Percentiles rank a stretch among this genome's conserved stretches.
Evolutionary conservation across 2,329 filamentous ascomycete species (phyloP).

Genomic region (Penicillium janthinellum): DNA sequence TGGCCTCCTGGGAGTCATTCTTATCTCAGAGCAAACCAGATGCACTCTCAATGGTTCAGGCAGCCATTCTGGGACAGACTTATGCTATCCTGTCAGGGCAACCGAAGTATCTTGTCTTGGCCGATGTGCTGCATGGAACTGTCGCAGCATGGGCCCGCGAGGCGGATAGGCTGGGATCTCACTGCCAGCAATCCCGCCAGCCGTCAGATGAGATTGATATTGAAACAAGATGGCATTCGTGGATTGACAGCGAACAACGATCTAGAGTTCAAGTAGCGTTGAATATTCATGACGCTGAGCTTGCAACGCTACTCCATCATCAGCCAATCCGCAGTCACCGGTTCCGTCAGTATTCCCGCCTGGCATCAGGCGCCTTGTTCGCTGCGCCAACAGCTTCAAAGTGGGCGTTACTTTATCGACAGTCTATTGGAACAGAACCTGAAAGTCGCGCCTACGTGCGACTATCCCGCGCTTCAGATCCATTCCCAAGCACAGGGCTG

Average conservation of each 20-base stretch:
- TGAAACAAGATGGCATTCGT: conserved; percentile 25
- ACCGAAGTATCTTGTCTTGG: conserved; percentile 30
- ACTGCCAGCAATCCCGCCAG: conserved; percentile 1
- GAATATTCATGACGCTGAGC: conserved; percentile 34
- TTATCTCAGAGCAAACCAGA: conserved; percentile 19
- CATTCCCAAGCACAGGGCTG: neutral
- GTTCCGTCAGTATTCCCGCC: conserved; percentile 16
- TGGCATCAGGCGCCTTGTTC: conserved; percentile 22
- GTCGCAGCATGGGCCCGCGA: conserved; percentile 34
- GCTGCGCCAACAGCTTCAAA: conserved; percentile 18
- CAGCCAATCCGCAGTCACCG: conserved; percentile 23
- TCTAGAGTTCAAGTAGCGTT: conserved; percentile 31
- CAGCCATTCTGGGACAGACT: conserved; percentile 34
- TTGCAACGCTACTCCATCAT: conserved; percentile 29
- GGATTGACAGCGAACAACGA: conserved; percentile 31
- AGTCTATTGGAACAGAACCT: neutral
- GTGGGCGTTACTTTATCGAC: conserved; percentile 14
- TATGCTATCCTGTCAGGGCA: conserved; percentile 33
- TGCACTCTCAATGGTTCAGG: conserved; percentile 29
- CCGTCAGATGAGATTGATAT: conserved; percentile 10
- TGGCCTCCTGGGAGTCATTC: conserved; percentile 25
- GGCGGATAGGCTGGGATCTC: conserved; percentile 21
- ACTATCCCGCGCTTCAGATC: neutral
- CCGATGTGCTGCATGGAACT: conserved; percentile 35
- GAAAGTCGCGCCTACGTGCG: neutral